phyloP scores from a whole-genome alignment of 2,329 filamentous ascomycete species.

The Xylaria arbuscula region DNA sequence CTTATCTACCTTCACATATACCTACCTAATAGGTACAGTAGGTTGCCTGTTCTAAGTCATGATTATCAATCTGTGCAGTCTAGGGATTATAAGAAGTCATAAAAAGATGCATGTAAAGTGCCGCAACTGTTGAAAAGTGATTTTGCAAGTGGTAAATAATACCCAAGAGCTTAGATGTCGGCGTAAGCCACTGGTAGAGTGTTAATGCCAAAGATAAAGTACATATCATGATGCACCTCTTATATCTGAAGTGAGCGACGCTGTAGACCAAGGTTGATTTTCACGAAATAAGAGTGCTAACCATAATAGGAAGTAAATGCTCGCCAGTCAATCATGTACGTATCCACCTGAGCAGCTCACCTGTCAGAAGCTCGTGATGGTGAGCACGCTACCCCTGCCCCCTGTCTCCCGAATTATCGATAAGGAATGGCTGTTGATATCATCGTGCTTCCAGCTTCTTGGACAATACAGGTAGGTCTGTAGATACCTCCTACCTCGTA shows the following conservation, averaged over 20 bases:
- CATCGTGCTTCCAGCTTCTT: constrained; percentile 26
- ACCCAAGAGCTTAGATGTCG: no score
- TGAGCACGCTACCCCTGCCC: constrained; percentile 8
- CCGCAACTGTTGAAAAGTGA: neutral
- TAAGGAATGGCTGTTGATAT: constrained; percentile 34
- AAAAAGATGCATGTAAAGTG: neutral
- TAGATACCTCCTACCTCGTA: no score
- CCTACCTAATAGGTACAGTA: neutral
- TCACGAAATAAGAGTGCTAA: neutral
- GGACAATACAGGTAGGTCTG: no score
- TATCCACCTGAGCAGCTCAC: constrained; percentile 29
- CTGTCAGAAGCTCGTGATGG: constrained; percentile 22
- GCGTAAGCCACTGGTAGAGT: no score
- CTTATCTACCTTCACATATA: neutral
- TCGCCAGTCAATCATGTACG: neutral
- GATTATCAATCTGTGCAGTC: neutral
- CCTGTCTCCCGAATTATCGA: constrained; percentile 29
- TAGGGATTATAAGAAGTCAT: neutral
- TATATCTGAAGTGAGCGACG: no score
- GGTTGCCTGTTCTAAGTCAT: neutral
- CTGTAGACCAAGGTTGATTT: neutral
- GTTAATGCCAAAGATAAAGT: no score
- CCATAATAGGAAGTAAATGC: neutral
- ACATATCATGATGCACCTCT: no score
- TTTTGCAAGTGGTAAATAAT: neutral